These are phyloP conservation scores for Kodamaea sp. DNA, from an alignment of 1,139 yeast species.

Conservation along the genomic window DNA sequence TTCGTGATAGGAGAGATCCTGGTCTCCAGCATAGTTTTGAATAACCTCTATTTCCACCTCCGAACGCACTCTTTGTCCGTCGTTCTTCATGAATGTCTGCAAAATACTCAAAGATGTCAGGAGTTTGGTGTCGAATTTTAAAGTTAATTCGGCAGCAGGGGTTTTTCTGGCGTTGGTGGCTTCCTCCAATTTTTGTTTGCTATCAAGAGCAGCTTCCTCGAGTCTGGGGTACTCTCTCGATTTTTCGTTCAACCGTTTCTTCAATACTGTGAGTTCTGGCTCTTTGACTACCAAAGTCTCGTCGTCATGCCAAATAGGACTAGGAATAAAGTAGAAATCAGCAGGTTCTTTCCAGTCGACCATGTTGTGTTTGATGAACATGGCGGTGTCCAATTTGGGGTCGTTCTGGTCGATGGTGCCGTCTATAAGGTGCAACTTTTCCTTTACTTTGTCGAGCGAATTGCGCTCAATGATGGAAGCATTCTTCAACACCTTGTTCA, in stretches of 20 bases:
- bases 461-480: conserved; percentile 68
- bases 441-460: conserved; percentile 53
- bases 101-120: conserved; percentile 56
- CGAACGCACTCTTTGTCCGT: conserved; percentile 66
- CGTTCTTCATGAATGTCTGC: conserved; percentile 69
- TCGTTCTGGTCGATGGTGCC: conserved; percentile 66
- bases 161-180: conserved; percentile 36
- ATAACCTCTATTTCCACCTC: conserved; percentile 92
- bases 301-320: conserved; percentile 97
- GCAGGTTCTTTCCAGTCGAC: conserved; percentile 80
- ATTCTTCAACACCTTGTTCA: conserved; percentile 68
- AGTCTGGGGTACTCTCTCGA: conserved; percentile 45
- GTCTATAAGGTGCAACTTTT: conserved; percentile 55
- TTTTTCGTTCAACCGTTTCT: conserved; percentile 56
- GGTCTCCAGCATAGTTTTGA: conserved; percentile 80
- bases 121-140: conserved; percentile 56
- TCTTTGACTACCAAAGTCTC: conserved; percentile 68
- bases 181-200: conserved; percentile 56
- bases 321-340: conserved; percentile 83
- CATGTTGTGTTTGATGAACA: conserved; percentile 88
- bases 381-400: conserved; percentile 77
- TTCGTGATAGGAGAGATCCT: conserved; percentile 57
- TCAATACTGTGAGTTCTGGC: conserved; percentile 65
- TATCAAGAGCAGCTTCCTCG: conserved; percentile 46
- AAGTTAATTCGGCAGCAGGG: conserved; percentile 34